Conservation (phyloP, 495 filamentous ascomycete species). For the Xylaria palmicola region DNA sequence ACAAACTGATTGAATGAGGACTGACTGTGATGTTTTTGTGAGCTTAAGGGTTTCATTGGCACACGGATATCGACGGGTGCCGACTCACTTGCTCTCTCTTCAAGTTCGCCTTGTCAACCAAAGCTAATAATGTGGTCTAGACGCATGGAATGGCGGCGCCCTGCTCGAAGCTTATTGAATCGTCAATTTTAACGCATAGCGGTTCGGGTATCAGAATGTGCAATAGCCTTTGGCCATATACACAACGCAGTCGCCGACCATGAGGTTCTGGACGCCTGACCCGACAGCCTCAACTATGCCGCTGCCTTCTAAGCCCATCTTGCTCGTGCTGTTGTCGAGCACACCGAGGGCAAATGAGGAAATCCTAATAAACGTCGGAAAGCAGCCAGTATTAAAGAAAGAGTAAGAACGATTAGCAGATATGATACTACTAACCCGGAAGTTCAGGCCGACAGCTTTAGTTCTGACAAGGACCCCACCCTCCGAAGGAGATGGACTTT, state of each 20-base stretch:
- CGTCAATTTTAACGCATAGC: constrained; percentile 32
- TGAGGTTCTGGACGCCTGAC: constrained; percentile 25
- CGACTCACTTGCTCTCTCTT: constrained; percentile 26
- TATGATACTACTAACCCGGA: constrained; percentile 13
- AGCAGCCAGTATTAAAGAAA: no score
- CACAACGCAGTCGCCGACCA: constrained; percentile 37
- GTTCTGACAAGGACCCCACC: constrained; percentile 19
- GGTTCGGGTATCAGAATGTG: not conserved
- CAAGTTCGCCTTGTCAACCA: constrained; percentile 31
- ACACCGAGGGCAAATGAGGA: constrained; percentile 35
- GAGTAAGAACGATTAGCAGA: not conserved
- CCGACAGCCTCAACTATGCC: constrained; percentile 32
- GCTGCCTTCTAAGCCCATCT: constrained; percentile 23
- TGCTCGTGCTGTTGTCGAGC: constrained; percentile 20
- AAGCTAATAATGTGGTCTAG: constrained; percentile 50
- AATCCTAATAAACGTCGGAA: no score
- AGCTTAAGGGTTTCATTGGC: no score
- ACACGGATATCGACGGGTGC: no score
- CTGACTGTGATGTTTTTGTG: constrained; percentile 38
- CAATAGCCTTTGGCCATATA: not conserved
- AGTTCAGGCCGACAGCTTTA: constrained; percentile 36
- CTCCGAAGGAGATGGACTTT: not conserved
- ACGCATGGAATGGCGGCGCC: constrained; percentile 48
- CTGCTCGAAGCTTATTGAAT: constrained; percentile 41
- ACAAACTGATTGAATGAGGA: constrained; percentile 60